Base-by-base conservation (phyloP, 345 rosid species). In the Brassica incana region DNA sequence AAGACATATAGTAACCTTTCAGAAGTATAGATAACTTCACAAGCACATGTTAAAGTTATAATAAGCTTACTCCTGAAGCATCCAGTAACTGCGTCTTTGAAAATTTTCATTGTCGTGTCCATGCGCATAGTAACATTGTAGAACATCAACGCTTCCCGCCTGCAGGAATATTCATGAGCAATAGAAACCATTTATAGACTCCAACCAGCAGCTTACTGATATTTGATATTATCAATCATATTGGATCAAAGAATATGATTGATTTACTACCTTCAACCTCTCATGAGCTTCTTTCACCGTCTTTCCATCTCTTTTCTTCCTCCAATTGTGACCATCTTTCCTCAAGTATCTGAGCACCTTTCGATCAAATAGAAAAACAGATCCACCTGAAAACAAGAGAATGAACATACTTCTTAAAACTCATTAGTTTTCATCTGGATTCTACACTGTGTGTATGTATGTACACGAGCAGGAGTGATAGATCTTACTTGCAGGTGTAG, bases 71-170 rank as follows among this genome's bases (percentile, higher is more conserved):
- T 95, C 94, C 79, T 93, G 98, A 81, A 95, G 99, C 96, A 91
- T 81, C 98, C 99, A 95, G 69, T 95, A 95, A 75, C 96, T 89
- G 84, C 99, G 92, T 63, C 99, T 89, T 77, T 93, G 99, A 82
- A 95, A 95, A 81, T 83, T 88, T 77, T 91, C 96, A 69, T 91
- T 86, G 6, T 90, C 90, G 84, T 93, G 93, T 66, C 98, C 98
- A 77, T 93, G 99, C 3, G 99, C 98, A 89, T 95, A 95, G 80
- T 95, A 95, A 79, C 98, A 93, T 79, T 95, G 99, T 81, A 95
- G 79, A 71, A 93, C 98, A 74, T 95, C 99, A 74, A 93, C 50
- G 20, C 96, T 89, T 83, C 99, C 99, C n/a, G 87, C 89, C 99
- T 95, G 88, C 81, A 83, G 66, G 10, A 20, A 83, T 32, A 45